phyloP scores from a whole-genome alignment of 2,329 filamentous ascomycete species.

The Grosmannia penicillata region DNA sequence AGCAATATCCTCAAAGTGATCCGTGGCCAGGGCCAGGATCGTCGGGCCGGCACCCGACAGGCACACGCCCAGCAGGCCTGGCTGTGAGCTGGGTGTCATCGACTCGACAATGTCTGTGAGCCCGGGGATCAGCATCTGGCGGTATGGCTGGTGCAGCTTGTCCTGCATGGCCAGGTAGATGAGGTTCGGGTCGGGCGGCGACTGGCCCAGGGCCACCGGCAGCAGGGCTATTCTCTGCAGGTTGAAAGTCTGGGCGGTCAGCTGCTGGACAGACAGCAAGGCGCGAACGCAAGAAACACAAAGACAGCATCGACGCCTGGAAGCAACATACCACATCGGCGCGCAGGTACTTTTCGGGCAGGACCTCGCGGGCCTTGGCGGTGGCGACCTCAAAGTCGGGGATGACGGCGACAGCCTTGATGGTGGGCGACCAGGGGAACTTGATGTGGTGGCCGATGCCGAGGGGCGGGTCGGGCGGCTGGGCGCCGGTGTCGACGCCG shows the following conservation, averaged over 20 bases:
- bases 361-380: conserved; percentile 71
- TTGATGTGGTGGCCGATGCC: conserved; percentile 95
- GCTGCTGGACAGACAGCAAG: not conserved
- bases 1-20: conserved; percentile 80
- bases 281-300: not conserved
- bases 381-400: conserved; percentile 95
- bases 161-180: conserved; percentile 99
- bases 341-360: conserved; percentile 66
- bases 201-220: conserved; percentile 76
- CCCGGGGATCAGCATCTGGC: conserved; percentile 80
- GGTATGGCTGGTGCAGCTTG: conserved; percentile 93
- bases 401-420: conserved; percentile 94
- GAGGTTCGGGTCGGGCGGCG: conserved; percentile 78
- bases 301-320: not conserved
- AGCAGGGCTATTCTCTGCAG: conserved; percentile 85
- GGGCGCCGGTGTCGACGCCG: conserved; percentile 76
- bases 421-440: conserved; percentile 84
- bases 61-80: conserved; percentile 84
- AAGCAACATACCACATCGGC: conserved; percentile 57
- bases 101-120: conserved; percentile 81
- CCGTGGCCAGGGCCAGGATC: conserved; percentile 81
- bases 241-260: conserved; percentile 55
- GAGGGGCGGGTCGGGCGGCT: conserved; percentile 73
- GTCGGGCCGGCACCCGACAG: conserved; percentile 90
- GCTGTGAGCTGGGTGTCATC: conserved; percentile 75